Conservation (phyloP, 495 filamentous ascomycete genomes). For the Bryoglossum gracile region DNA sequence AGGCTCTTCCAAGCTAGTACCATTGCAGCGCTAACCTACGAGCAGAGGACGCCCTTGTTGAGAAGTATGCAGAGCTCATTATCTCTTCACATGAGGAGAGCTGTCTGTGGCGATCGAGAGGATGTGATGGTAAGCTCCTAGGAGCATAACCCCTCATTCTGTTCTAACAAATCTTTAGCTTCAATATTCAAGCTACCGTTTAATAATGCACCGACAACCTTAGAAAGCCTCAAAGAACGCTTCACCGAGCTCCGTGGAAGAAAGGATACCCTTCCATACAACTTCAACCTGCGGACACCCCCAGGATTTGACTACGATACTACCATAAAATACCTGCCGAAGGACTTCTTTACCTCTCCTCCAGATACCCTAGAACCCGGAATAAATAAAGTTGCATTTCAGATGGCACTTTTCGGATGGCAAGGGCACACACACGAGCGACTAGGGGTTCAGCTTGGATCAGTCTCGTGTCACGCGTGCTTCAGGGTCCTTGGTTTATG, state of each 20-base stretch:
- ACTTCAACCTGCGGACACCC: constrained; percentile 44
- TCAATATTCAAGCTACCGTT: constrained; percentile 41
- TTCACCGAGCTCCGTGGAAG: constrained; percentile 48
- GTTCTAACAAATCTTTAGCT: constrained; percentile 36
- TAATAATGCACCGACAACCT: constrained; percentile 47
- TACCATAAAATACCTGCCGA: constrained; percentile 40
- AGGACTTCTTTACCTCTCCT: constrained; percentile 28
- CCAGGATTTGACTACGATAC: constrained; percentile 40
- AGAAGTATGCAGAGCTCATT: constrained; percentile 65
- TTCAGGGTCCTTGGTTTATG: constrained; percentile 86
- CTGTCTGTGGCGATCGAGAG: constrained; percentile 79
- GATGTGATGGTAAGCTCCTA: constrained; percentile 62
- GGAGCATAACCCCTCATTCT: neutral
- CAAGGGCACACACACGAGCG: constrained; percentile 54
- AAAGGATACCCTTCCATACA: constrained; percentile 42
- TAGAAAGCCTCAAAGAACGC: constrained; percentile 49
- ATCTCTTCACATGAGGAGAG: constrained; percentile 69
- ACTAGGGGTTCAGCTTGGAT: constrained; percentile 40
- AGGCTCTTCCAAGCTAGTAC: constrained; percentile 1
- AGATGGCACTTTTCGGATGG: constrained; percentile 83
- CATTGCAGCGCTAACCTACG: constrained; percentile 7
- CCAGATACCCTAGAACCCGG: constrained; percentile 11
- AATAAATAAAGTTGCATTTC: constrained; percentile 60
- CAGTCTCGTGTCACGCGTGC: constrained; percentile 74
- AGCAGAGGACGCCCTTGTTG: constrained; percentile 60